A percentile compares a stretch with the other conserved stretches of the same genome.
Conservation (phyloP, 331 rosid species). For the Spiraea crenata region DNA sequence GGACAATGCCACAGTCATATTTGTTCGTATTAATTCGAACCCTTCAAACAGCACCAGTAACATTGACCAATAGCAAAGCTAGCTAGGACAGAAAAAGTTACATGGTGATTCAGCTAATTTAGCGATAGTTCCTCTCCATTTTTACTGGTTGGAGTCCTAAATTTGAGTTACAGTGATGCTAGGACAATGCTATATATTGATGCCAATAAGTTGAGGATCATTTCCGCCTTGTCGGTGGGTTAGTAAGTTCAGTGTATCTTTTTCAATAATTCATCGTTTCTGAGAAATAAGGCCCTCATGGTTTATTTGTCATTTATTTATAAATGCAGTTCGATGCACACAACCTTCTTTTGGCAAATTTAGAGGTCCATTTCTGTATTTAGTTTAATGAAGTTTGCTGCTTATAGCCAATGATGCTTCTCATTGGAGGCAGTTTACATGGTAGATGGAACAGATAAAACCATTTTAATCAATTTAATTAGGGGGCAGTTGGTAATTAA, state of each 20-base stretch:
- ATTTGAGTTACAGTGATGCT: no score
- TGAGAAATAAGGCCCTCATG: not conserved
- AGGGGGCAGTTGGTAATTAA: slow-evolving; percentile 20
- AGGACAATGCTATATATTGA: no score
- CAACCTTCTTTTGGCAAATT: slow-evolving; percentile 5
- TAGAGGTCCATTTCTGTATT: slow-evolving; percentile 14
- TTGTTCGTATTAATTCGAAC: not conserved
- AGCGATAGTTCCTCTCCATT: no score
- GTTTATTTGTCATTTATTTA: not conserved
- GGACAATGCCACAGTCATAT: no score
- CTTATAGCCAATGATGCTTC: slow-evolving; percentile 18
- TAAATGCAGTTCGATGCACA: not conserved
- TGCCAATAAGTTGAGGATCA: no score
- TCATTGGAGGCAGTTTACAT: slow-evolving; percentile 21
- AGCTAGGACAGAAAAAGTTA: not conserved
- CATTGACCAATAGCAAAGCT: slow-evolving; percentile 24
- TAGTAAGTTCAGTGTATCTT: no score
- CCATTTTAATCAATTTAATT: slow-evolving; percentile 14
- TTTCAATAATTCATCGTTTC: no score
- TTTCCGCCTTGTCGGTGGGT: no score
- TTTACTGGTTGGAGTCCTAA: no score
- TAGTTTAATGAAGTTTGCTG: slow-evolving; percentile 20
- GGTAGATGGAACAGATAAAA: slow-evolving; percentile 24
- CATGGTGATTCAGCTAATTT: no score
- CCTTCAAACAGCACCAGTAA: not conserved